Conservation (phyloP, 257 asterid genomes). For the Jasminum sambac region DNA sequence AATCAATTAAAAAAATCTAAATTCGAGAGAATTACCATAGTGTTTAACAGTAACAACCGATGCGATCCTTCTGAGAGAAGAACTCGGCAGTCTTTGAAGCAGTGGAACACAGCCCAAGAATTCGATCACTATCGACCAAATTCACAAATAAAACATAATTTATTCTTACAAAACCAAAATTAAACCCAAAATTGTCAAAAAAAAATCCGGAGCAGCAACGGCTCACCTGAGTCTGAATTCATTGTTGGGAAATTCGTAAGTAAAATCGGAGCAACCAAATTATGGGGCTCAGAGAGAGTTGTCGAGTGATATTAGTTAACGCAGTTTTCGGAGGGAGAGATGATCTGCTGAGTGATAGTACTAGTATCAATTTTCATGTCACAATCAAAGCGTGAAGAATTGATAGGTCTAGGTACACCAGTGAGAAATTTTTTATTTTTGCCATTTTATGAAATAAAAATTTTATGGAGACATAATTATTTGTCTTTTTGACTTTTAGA, state of each 20-base stretch:
- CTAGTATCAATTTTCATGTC: background rate
- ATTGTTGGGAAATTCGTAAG: background rate
- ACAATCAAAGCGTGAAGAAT: background rate
- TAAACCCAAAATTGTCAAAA: background rate
- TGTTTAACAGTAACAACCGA: slow-evolving; percentile 56
- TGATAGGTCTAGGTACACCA: background rate
- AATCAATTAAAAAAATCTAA: background rate
- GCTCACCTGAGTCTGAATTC: background rate
- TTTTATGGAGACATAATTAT: too few relatives aligned
- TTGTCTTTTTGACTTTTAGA: too few relatives aligned
- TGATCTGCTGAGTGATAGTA: background rate
- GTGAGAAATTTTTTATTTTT: too few relatives aligned
- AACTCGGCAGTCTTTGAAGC: slow-evolving; percentile 83
- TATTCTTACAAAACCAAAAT: background rate
- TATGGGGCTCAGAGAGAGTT: background rate
- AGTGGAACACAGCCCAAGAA: slow-evolving; percentile 86
- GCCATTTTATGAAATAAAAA: too few relatives aligned
- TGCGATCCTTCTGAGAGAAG: slow-evolving; percentile 75
- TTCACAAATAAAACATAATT: background rate
- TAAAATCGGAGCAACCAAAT: background rate
- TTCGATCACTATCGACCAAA: slow-evolving; percentile 62
- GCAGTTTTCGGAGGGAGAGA: too few relatives aligned
- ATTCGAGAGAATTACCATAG: slow-evolving; percentile 43
- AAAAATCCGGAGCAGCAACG: background rate
- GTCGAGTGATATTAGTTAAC: background rate